Evolutionary conservation across 305 asterid species (phyloP).

Genomic region (Fraxinus latifolia): DNA sequence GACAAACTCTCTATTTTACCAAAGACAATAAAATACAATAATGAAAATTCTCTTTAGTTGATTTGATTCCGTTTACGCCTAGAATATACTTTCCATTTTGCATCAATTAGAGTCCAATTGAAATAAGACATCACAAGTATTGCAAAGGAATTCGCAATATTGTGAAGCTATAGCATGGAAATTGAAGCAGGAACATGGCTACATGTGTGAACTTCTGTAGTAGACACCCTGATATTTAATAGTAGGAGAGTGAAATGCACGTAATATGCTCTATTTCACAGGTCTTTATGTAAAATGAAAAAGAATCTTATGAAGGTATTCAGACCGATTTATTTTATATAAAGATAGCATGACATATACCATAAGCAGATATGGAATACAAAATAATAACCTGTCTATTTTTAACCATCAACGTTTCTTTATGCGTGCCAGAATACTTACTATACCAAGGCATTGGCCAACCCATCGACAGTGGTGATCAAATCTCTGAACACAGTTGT

Average conservation of each 20-base stretch:
- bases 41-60: too few relatives aligned
- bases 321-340: background rate
- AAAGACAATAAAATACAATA: too few relatives aligned
- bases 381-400: background rate
- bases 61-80: too few relatives aligned
- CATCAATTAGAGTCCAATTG: background rate
- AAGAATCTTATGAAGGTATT: background rate
- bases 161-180: background rate
- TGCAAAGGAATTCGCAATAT: background rate
- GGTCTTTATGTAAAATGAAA: background rate
- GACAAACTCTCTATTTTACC: too few relatives aligned
- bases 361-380: background rate
- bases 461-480: constrained; percentile 58
- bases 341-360: background rate
- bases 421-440: too few relatives aligned
- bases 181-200: background rate
- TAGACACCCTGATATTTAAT: background rate
- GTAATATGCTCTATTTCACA: background rate
- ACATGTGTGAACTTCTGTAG: background rate
- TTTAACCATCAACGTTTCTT: background rate
- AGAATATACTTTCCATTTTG: too few relatives aligned
- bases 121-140: background rate
- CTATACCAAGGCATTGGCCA: too few relatives aligned
- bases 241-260: background rate
- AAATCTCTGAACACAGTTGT: constrained; percentile 73